phyloP scores from a whole-genome alignment of 2,329 filamentous ascomycete genomes.

The Pseudogymnoascus sp. region DNA sequence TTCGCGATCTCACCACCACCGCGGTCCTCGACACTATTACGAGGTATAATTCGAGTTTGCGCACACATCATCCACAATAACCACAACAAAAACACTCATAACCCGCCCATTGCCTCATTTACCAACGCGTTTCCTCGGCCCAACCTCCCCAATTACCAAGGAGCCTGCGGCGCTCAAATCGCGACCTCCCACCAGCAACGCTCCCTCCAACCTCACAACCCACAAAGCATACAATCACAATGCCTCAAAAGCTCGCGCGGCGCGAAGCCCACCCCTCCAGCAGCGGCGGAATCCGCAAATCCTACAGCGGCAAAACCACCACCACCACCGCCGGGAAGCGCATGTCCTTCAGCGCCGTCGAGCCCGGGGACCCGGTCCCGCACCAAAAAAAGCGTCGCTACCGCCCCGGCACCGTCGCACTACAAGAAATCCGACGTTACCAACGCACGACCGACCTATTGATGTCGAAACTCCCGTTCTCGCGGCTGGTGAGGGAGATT shows the following conservation, averaged over 20 bases:
- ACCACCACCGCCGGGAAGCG: neutral
- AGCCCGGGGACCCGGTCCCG: constrained; percentile 61
- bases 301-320: neutral
- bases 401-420: constrained; percentile 71
- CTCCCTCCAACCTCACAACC: neutral
- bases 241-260: neutral
- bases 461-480: constrained; percentile 70
- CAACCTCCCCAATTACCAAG: neutral
- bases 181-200: neutral
- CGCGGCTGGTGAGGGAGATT: constrained; percentile 71
- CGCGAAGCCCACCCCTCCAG: neutral
- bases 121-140: neutral
- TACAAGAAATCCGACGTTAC: constrained; percentile 85
- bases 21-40: neutral
- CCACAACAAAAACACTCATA: neutral
- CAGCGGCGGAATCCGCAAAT: neutral
- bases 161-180: neutral
- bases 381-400: constrained; percentile 55
- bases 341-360: constrained; percentile 1
- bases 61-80: neutral
- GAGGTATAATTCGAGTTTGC: neutral
- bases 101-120: neutral
- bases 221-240: neutral
- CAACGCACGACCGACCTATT: constrained; percentile 85
- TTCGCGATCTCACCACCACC: neutral